Evolutionary conservation across 345 rosid genomes (phyloP).

Genomic region (Gossypium herbaceum): DNA sequence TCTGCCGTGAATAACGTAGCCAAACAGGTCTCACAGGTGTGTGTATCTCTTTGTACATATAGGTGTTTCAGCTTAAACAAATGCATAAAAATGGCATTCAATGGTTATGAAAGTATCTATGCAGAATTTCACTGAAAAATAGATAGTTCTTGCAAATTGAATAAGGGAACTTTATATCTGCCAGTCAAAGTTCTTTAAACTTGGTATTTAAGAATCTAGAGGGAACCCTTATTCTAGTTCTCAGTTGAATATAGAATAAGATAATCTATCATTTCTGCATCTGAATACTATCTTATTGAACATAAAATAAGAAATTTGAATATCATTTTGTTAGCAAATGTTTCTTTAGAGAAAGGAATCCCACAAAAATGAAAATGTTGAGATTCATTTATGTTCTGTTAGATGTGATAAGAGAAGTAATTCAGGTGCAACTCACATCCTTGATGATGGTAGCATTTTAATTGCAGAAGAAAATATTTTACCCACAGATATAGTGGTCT

Average conservation of each 20-base stretch:
- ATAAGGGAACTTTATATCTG: no score
- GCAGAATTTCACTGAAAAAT: no score
- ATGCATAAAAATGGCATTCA: background rate
- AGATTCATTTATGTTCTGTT: background rate
- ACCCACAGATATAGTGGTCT: background rate
- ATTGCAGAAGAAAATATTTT: background rate
- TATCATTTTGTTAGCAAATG: background rate
- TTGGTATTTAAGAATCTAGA: background rate
- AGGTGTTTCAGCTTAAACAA: background rate
- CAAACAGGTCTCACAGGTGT: conserved; percentile 70
- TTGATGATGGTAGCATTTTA: background rate
- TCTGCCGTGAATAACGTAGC: conserved; percentile 50
- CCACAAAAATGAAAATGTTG: background rate
- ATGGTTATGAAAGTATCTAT: background rate
- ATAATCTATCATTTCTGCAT: no score
- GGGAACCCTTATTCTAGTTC: background rate
- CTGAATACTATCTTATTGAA: background rate
- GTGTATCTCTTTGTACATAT: conserved; percentile 21
- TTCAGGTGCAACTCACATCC: background rate
- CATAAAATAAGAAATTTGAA: background rate
- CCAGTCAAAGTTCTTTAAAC: no score
- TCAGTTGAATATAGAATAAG: background rate
- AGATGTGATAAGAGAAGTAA: background rate
- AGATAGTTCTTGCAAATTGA: no score
- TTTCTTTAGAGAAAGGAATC: no score